phyloP scores from a whole-genome alignment of 352 stramenopile genomes.

The Phytophthora hybrid region DNA sequence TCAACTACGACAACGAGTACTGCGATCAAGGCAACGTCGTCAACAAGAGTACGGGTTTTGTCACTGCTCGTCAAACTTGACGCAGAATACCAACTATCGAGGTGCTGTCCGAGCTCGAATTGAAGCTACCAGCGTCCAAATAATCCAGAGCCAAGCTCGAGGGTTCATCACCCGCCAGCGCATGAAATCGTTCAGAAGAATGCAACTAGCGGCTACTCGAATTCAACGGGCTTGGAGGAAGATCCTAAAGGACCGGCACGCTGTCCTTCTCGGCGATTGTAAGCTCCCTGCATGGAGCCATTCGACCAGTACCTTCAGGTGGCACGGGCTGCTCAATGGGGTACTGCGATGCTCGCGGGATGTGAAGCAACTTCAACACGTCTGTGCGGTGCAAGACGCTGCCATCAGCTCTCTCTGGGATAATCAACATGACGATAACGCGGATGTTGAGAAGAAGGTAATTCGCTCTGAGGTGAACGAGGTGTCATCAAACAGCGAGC shows the following conservation, averaged over 20 bases:
- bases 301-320: slow-evolving; percentile 4
- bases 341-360: slow-evolving; percentile 38
- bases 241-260: slow-evolving; percentile 2
- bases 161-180: slow-evolving; percentile 34
- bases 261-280: slow-evolving; percentile 10
- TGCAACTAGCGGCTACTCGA: slow-evolving; percentile 11
- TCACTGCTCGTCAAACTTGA: slow-evolving; percentile 31
- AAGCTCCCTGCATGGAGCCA: slow-evolving; percentile 1
- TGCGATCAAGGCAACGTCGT: slow-evolving; percentile 12
- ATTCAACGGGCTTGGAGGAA: slow-evolving; percentile 44
- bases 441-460: slow-evolving; percentile 11
- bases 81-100: slow-evolving; percentile 12
- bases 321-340: slow-evolving; percentile 11
- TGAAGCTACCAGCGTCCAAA: slow-evolving; percentile 25
- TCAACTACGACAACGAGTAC: slow-evolving; percentile 20
- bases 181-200: slow-evolving; percentile 14
- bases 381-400: slow-evolving; percentile 58
- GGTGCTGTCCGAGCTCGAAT: slow-evolving; percentile 1
- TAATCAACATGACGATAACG: slow-evolving; percentile 3
- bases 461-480: slow-evolving; percentile 2
- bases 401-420: slow-evolving; percentile 34
- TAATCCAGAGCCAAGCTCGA: slow-evolving; percentile 32
- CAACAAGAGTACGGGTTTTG: slow-evolving; percentile 35
- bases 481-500: background rate
- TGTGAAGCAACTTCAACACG: slow-evolving; percentile 54